Evolutionary conservation across 495 filamentous ascomycete genomes (phyloP).

Genomic region (Neurospora pannonica): DNA sequence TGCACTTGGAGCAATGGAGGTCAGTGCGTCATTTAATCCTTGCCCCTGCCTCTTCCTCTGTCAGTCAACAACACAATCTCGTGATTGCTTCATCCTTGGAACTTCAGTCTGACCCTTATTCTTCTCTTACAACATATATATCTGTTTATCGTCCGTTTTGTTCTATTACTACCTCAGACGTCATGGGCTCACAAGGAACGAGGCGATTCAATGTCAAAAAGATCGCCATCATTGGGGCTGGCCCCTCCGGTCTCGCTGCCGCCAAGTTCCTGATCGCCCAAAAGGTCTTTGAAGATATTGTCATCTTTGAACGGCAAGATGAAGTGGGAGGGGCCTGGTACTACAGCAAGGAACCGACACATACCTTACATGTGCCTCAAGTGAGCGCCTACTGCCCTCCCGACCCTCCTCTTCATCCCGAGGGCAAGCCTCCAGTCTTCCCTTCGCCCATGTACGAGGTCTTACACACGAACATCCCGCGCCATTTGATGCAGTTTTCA

Average conservation of each 20-base stretch:
- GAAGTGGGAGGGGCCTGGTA: constrained; percentile 80
- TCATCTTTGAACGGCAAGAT: constrained; percentile 71
- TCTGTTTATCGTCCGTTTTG: background rate
- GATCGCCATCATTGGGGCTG: constrained; percentile 63
- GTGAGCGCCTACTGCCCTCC: constrained; percentile 27
- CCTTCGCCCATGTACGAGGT: constrained; percentile 67
- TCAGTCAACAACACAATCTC: background rate
- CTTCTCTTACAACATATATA: background rate
- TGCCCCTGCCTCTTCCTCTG: background rate
- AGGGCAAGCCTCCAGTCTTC: constrained; percentile 38
- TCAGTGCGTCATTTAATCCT: background rate
- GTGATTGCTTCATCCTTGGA: background rate
- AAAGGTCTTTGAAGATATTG: constrained; percentile 56
- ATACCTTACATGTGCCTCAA: constrained; percentile 30
- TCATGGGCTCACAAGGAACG: constrained; percentile 19
- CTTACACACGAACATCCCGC: constrained; percentile 81
- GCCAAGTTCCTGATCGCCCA: constrained; percentile 73
- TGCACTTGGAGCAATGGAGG: background rate
- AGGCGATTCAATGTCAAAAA: constrained; percentile 33
- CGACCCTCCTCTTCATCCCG: constrained; percentile 27
- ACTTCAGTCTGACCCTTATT: background rate
- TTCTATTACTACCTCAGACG: background rate
- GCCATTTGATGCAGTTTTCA: constrained; percentile 70
- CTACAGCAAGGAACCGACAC: constrained; percentile 39
- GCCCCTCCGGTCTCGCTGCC: constrained; percentile 55